Conservation (phyloP, 73 alveolate species). For the Breviolum minutum region DNA sequence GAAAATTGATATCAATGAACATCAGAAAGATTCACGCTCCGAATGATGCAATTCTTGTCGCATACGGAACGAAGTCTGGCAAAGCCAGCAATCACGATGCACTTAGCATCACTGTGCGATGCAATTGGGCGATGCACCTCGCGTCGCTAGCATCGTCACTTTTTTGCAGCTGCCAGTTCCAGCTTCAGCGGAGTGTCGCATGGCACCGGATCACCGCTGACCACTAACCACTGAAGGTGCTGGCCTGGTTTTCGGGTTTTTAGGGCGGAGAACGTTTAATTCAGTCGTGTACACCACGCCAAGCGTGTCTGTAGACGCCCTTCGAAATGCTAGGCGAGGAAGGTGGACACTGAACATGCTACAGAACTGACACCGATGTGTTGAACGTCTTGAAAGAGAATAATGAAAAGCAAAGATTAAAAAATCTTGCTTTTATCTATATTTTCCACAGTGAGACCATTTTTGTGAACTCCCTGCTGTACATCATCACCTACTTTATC, state of each 20-base stretch:
- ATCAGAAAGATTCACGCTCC: neutral
- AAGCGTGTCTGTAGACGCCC: neutral
- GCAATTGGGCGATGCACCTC: neutral
- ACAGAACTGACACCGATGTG: neutral
- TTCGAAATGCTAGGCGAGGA: constrained; percentile 11
- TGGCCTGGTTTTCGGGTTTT: constrained; percentile 36
- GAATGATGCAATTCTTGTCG: neutral
- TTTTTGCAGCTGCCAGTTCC: neutral
- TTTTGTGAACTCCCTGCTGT: too few relatives aligned
- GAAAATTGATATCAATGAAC: too few relatives aligned
- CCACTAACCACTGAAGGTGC: neutral
- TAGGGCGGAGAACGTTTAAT: constrained; percentile 32
- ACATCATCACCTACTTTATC: too few relatives aligned
- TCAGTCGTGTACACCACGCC: constrained; percentile 14
- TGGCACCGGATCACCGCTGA: neutral
- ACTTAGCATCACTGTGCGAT: neutral
- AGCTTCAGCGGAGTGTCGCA: neutral
- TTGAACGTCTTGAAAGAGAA: neutral
- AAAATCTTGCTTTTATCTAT: too few relatives aligned
- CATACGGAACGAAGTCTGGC: constrained; percentile 1
- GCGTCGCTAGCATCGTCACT: neutral
- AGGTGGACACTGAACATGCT: neutral
- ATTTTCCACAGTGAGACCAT: too few relatives aligned
- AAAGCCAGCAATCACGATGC: constrained; percentile 31
- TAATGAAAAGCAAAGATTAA: too few relatives aligned